Evolutionary conservation across 768 basidiomycete species (phyloP), one percentile per base, ranked within the genome.

Genomic region (Crucibulum laeve): DNA sequence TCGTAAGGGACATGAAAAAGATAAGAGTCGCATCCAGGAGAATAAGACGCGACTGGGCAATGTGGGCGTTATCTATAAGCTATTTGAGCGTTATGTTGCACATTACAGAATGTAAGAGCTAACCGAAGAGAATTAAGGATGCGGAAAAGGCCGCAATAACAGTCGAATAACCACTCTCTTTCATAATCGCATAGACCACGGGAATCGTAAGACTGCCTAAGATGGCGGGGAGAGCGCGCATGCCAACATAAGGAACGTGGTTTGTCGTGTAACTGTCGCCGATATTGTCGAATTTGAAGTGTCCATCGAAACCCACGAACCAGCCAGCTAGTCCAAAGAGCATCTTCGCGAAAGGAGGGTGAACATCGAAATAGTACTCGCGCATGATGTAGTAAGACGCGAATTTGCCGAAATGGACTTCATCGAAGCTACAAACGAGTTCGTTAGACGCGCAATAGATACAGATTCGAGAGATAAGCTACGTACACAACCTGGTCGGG

Each of bases 281-380:
- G 49, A 99, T 98, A 55, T 82, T 85, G 47, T 96, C 89, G 71
- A 99, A 99, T 22, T 82, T 75, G 65, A 97, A 99, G 40, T 84
- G 73, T 30, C 96, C 96, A 53, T 97, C 88, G 57, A 94, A 98
- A 7, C 95, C 96, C 23, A 93, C 90, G 45, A 94, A 87, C 91
- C 91, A 98, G 49, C 92, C 96, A 22, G 90, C 89, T 25, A 96
- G 76, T 32, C 85, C 96, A 57, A 95, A 91, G 19, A 99, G 74
- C 47, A 99, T 77, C 62, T 99, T 99, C 32, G 96, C 94, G 40
- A 98, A 80, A 2, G 96, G 96, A 26, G 96, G 96, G 57, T 99
- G 96, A 5, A 99, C 95, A 61, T 99, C 96, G 71, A 99, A 99
- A 68, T 98, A 98, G 70, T 97, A 99, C 65, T 96, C 81, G 51